phyloP scores from a whole-genome alignment of 1,284 basidiomycete species.

The Testicularia cyperi region DNA sequence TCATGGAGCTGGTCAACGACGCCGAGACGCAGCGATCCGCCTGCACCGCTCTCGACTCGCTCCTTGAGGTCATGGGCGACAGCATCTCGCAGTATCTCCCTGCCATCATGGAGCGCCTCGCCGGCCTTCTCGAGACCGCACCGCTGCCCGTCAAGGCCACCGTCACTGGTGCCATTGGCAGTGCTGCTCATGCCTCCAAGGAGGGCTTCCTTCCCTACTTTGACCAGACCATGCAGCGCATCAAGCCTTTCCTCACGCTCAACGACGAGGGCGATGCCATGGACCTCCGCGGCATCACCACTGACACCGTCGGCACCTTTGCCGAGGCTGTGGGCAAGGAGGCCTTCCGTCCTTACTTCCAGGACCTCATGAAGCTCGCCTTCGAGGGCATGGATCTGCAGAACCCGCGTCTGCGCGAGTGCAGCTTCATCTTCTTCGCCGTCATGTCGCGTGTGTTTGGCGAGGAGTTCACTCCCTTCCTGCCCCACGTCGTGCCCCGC shows the following conservation, averaged over 20 bases:
- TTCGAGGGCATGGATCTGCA: slow-evolving; percentile 88
- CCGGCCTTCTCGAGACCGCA: slow-evolving; percentile 82
- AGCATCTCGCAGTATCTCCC: slow-evolving; percentile 86
- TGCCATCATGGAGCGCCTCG: slow-evolving; percentile 92
- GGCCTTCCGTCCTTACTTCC: slow-evolving; percentile 90
- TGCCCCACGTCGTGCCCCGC: slow-evolving; percentile 82
- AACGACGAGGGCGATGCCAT: slow-evolving; percentile 75
- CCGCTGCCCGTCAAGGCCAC: slow-evolving; percentile 87
- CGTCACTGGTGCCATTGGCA: slow-evolving; percentile 96
- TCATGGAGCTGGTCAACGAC: slow-evolving; percentile 74
- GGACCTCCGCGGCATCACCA: slow-evolving; percentile 94
- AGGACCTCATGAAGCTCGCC: slow-evolving; percentile 91
- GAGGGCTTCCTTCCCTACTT: slow-evolving; percentile 92
- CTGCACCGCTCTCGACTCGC: slow-evolving; percentile 92
- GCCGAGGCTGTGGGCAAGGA: slow-evolving; percentile 96
- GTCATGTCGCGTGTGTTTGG: slow-evolving; percentile 96
- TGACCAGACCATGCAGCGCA: slow-evolving; percentile 82
- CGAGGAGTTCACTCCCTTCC: slow-evolving; percentile 86
- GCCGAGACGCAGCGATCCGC: slow-evolving; percentile 84
- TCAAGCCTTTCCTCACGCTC: slow-evolving; percentile 80
- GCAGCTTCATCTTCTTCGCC: slow-evolving; percentile 97
- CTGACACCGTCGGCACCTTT: slow-evolving; percentile 97
- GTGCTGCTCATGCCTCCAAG: slow-evolving; percentile 96
- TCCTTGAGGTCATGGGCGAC: slow-evolving; percentile 92
- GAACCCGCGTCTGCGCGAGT: slow-evolving; percentile 83